Evolutionary conservation across 768 basidiomycete genomes (phyloP), one percentile per base, ranked within the genome.

Genomic region (Boletus rubropictus): DNA sequence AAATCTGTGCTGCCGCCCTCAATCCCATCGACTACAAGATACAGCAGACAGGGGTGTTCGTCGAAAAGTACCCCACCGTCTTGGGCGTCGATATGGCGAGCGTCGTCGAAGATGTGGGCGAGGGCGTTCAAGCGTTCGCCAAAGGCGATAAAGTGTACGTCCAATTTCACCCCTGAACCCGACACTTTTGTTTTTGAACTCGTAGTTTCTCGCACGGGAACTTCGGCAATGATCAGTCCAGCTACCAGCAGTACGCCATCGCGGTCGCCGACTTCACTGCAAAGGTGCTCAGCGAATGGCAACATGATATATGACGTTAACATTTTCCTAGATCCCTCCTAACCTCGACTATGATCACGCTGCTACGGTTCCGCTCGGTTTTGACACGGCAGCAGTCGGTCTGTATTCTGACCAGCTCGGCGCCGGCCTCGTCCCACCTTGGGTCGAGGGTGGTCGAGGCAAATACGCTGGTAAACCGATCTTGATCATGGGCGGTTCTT

Each of bases 21-120:
- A 78, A 79, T 54, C 79, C 78, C 8, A 50, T 72, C 32, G 75
- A 71, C 58, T 77, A 71, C 12, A 65, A 65, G 54, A 54, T 72
- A 21, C 68, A 66, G 37, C 46, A 57, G 39, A 50, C 51, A 41
- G 71, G 67, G 11, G 18, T 52, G 0, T 64, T 69, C 36, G 46
- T 69, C 15, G 54, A 69, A 5, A 44, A 54, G 2, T 77, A 52
- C 50, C 75, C 71, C 7, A 58, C 60, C n/a, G 21, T 72, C 14
- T 39, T 71, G 9, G 71, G 71, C 2, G 24, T 44, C 9, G 71
- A 72, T 29, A 57, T 63, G 20, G 67, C 72, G 0, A 75, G 75
- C 3, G 57, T 57, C 5, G 69, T 77, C 18, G 65, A 65, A 21
- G 62, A 59, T 4, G 55, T 73, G 17, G 76, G 74, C 7, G 56